These are phyloP conservation scores for Berberis thunbergii DNA, from an alignment of 164 flowering plant genomes.

Conservation along the genomic window DNA sequence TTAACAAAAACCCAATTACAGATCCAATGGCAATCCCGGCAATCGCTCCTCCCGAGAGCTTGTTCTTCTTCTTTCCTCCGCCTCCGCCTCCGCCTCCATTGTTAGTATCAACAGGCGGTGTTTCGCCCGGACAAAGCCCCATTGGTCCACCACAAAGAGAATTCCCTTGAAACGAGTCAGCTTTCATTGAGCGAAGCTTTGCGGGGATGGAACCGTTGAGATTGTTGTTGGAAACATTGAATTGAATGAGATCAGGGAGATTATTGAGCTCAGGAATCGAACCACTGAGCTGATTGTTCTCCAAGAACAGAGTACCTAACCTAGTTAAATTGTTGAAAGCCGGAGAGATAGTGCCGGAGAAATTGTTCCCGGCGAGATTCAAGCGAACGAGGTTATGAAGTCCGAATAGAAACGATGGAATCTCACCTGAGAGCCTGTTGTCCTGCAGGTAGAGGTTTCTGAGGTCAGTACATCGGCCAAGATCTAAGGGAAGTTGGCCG, in stretches of 20 bases:
- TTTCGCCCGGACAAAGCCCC: constrained; percentile 15
- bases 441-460: constrained; percentile 57
- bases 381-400: constrained; percentile 46
- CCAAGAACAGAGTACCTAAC: constrained; percentile 41
- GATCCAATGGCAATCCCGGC: constrained; percentile 65
- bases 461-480: constrained; percentile 35
- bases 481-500: constrained; percentile 57
- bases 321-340: constrained; percentile 37
- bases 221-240: constrained; percentile 58
- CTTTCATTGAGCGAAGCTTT: constrained; percentile 10
- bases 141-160: constrained; percentile 66
- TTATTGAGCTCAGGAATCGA: constrained; percentile 36
- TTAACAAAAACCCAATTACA: constrained; percentile 34
- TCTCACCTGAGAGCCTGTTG: constrained; percentile 53
- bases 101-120: too few relatives aligned
- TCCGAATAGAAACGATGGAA: constrained; percentile 36
- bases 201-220: constrained; percentile 57
- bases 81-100: too few relatives aligned
- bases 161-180: constrained; percentile 40
- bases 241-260: constrained; percentile 29
- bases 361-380: constrained; percentile 49
- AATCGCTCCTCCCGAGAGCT: constrained; percentile 66
- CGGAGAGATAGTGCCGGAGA: constrained; percentile 50
- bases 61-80: constrained; percentile 9
- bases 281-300: constrained; percentile 48